These are phyloP conservation scores for Xylariaceae sp. DNA, from an alignment of 2,329 filamentous ascomycete species.

Conservation along the genomic window DNA sequence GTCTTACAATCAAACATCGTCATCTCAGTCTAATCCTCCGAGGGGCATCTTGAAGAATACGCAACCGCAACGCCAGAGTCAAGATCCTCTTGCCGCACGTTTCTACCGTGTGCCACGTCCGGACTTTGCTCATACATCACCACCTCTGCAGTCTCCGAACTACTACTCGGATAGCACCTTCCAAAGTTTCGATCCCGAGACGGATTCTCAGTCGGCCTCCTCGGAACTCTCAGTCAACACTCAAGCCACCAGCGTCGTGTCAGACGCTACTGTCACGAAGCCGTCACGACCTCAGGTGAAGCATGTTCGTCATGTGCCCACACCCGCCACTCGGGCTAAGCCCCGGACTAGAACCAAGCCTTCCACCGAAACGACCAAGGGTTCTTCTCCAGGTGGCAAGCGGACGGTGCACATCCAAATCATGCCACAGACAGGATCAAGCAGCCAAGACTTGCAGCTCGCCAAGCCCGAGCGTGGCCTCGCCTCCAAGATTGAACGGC, in stretches of 20 bases:
- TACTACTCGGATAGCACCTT: conserved; percentile 25
- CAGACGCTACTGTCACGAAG: conserved; percentile 21
- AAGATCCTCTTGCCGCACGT: conserved; percentile 25
- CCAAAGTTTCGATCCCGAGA: conserved; percentile 27
- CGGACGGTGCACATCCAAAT: conserved; percentile 28
- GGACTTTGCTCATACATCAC: conserved; percentile 7
- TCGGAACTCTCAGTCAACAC: conserved; percentile 35
- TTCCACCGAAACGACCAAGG: conserved; percentile 21
- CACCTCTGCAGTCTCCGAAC: conserved; percentile 21
- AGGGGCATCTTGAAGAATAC: conserved; percentile 27
- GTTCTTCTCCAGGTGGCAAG: conserved; percentile 20
- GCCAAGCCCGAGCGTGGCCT: conserved; percentile 25
- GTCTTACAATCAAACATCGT: conserved; percentile 17
- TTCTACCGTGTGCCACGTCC: conserved; percentile 24
- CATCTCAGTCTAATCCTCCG: conserved; percentile 14
- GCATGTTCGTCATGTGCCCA: conserved; percentile 24
- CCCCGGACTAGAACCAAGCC: conserved; percentile 19
- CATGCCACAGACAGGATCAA: conserved; percentile 14
- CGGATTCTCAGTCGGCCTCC: conserved; percentile 31
- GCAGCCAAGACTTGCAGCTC: conserved; percentile 24
- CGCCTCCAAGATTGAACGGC: conserved; percentile 30
- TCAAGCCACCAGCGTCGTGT: conserved; percentile 33
- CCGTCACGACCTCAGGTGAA: conserved; percentile 18
- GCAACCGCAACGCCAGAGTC: conserved; percentile 9
- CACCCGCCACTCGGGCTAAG: conserved; percentile 19